Percentiles rank a stretch among this genome's conserved stretches.
These are phyloP conservation scores for Phytophthora podocarpi DNA, from an alignment of 352 stramenopile genomes.

Conservation along the genomic window DNA sequence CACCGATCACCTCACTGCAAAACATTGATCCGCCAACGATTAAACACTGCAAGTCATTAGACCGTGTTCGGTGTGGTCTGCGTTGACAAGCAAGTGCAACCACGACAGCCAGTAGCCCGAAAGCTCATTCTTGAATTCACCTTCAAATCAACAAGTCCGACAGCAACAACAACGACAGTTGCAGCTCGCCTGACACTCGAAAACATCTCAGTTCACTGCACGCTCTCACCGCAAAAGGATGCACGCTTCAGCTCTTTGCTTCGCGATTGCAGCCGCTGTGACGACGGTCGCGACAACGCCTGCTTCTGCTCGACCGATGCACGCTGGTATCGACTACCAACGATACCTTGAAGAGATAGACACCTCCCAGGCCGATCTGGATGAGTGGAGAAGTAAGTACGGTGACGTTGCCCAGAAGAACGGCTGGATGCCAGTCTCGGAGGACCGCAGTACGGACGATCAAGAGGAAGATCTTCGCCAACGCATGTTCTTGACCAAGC, in stretches of 20 bases:
- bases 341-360: constrained; percentile 52
- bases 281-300: neutral
- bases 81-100: neutral
- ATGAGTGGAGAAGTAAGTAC: constrained; percentile 44
- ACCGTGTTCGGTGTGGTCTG: neutral
- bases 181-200: constrained; percentile 5
- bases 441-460: constrained; percentile 41
- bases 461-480: constrained; percentile 52
- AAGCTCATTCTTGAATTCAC: constrained; percentile 29
- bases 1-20: neutral
- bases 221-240: constrained; percentile 7
- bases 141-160: constrained; percentile 20
- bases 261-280: constrained; percentile 3
- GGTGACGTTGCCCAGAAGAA: constrained; percentile 39
- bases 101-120: neutral
- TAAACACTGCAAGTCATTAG: neutral
- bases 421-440: constrained; percentile 39
- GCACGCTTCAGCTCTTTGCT: constrained; percentile 15
- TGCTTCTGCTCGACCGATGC: constrained; percentile 36
- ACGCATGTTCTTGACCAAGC: constrained; percentile 57
- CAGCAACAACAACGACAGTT: constrained; percentile 9
- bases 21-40: too few relatives aligned
- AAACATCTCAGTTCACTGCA: neutral
- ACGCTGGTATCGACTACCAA: constrained; percentile 50
- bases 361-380: constrained; percentile 38